These are phyloP conservation scores for Schwanniomyces pseudopolymorphus DNA, from an alignment of 805 yeast genomes.

Conservation along the genomic window DNA sequence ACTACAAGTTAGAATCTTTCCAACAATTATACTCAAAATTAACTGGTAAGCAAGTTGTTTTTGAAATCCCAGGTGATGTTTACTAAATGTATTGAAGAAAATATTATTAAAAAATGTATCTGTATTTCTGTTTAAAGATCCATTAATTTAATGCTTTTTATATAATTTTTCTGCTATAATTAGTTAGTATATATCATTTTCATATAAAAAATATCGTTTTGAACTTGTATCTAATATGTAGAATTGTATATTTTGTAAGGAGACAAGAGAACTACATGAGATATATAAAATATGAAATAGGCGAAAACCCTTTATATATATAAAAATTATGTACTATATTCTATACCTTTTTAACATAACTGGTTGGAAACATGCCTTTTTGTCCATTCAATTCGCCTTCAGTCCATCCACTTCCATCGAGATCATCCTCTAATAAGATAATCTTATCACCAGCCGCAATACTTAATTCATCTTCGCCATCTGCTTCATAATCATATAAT, in stretches of 20 bases:
- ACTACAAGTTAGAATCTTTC: conserved; percentile 99
- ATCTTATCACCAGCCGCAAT: conserved; percentile 74
- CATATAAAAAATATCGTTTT: conserved; percentile 10
- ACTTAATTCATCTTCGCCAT: conserved; percentile 76
- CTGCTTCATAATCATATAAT: conserved; percentile 72
- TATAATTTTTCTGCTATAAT: conserved; percentile 6
- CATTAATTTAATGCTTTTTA: conserved; percentile 5
- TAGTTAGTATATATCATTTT: conserved; percentile 11
- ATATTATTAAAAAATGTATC: conserved; percentile 5
- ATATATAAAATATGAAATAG: too few species aligned
- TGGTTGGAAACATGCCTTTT: conserved; percentile 57
- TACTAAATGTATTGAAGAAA: conserved; percentile 25
- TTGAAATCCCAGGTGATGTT: conserved; percentile 72
- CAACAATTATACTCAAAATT: conserved; percentile 97
- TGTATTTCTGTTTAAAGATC: conserved; percentile 3
- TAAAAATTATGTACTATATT: too few species aligned
- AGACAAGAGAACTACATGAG: too few species aligned
- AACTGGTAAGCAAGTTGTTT: conserved; percentile 99
- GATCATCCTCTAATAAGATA: conserved; percentile 53
- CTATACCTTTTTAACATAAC: conserved; percentile 51
- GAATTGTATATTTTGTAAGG: background rate
- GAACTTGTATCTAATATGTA: background rate
- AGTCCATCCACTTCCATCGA: conserved; percentile 91
- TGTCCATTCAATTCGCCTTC: conserved; percentile 63
- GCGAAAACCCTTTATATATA: too few species aligned